Percentiles rank a stretch among this genome's conserved stretches.
Conservation (phyloP, 352 stramenopile genomes). For the Pythium dissimile region DNA sequence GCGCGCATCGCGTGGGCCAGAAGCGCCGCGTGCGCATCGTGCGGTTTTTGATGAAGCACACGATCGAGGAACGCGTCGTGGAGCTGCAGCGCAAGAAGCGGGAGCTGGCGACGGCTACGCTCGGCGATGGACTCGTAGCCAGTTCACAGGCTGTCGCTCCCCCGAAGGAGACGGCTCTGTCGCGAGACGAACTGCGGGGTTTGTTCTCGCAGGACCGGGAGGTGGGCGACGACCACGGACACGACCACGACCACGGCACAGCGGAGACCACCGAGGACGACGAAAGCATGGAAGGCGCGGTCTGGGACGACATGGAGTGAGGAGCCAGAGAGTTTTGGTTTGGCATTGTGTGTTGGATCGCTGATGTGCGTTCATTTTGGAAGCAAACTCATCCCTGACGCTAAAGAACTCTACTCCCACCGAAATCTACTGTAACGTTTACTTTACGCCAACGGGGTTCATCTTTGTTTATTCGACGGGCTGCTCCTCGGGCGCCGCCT, state of each 20-base stretch:
- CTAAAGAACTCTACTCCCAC: background rate
- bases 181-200: conserved; percentile 38
- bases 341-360: background rate
- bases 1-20: conserved; percentile 87
- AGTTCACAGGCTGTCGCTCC: conserved; percentile 13
- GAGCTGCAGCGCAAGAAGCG: conserved; percentile 87
- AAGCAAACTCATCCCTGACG: background rate
- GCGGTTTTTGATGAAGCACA: conserved; percentile 83
- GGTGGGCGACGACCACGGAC: background rate
- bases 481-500: background rate
- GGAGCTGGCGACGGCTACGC: conserved; percentile 65
- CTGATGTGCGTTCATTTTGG: too few relatives aligned
- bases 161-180: conserved; percentile 30
- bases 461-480: background rate
- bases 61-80: conserved; percentile 89
- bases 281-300: conserved; percentile 10
- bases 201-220: conserved; percentile 41
- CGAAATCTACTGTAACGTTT: too few relatives aligned
- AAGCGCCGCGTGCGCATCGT: conserved; percentile 67
- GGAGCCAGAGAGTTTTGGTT: background rate
- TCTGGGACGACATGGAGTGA: conserved; percentile 26
- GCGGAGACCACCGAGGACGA: background rate
- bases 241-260: background rate
- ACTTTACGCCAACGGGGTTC: background rate
- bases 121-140: conserved; percentile 43